These are phyloP conservation scores for Fusarium transvaalense DNA, from an alignment of 2,329 filamentous ascomycete species.

Conservation along the genomic window DNA sequence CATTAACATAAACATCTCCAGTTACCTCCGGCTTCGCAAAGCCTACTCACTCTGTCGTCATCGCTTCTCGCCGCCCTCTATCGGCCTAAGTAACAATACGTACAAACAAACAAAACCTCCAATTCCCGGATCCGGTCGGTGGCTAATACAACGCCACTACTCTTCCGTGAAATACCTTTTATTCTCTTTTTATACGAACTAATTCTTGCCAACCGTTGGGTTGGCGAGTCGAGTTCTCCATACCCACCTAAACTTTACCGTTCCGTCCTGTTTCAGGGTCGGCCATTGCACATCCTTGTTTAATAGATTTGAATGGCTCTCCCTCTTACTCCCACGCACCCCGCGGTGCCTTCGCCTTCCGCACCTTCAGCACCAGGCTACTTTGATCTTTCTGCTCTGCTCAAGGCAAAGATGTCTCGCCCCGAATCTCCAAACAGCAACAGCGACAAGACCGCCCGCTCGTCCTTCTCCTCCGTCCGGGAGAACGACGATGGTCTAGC, in stretches of 20 bases:
- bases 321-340: slow-evolving; percentile 50
- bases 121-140: slow-evolving; percentile 45
- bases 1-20: slow-evolving; percentile 6
- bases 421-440: slow-evolving; percentile 53
- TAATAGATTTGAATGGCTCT: slow-evolving; percentile 50
- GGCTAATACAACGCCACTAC: slow-evolving; percentile 40
- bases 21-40: slow-evolving; percentile 20
- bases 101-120: slow-evolving; percentile 12
- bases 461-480: slow-evolving; percentile 72
- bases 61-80: slow-evolving; percentile 31
- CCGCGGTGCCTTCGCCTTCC: slow-evolving; percentile 48
- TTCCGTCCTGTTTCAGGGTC: slow-evolving; percentile 39
- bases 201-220: slow-evolving; percentile 39
- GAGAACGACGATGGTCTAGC: slow-evolving; percentile 70
- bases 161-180: slow-evolving; percentile 26
- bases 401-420: slow-evolving; percentile 56
- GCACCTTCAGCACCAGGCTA: slow-evolving; percentile 30
- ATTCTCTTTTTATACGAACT: slow-evolving; percentile 12
- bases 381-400: slow-evolving; percentile 53
- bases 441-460: slow-evolving; percentile 58
- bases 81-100: slow-evolving; percentile 25
- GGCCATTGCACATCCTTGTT: slow-evolving; percentile 34
- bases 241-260: slow-evolving; percentile 23
- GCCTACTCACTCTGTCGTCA: slow-evolving; percentile 35
- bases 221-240: slow-evolving; percentile 28